Evolutionary conservation across 23 red algal genomes (phyloP).

Genomic region (Gracilariopsis chorda): DNA sequence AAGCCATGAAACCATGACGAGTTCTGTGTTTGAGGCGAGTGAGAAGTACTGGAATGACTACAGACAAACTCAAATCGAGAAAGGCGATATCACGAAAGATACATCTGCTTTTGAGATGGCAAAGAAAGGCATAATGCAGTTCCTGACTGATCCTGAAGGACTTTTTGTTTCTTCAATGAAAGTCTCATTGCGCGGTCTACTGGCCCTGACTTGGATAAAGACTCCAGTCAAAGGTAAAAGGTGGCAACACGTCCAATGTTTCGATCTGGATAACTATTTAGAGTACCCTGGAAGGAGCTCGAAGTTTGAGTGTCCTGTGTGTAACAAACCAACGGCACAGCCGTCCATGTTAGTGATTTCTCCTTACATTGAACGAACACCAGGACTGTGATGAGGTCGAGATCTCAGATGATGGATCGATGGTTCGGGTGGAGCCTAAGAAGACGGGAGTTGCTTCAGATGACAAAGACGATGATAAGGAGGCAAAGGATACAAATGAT

Average conservation of each 20-base stretch:
- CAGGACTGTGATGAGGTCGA: constrained; percentile 53
- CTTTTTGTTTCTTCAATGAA: constrained; percentile 20
- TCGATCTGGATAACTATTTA: constrained; percentile 67
- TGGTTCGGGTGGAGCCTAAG: constrained; percentile 22
- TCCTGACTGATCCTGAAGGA: constrained; percentile 34
- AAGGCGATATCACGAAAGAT: background rate
- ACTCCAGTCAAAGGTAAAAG: constrained; percentile 53
- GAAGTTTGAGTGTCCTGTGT: constrained; percentile 72
- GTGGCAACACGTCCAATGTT: constrained; percentile 81
- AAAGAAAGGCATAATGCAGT: constrained; percentile 18
- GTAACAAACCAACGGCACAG: constrained; percentile 44
- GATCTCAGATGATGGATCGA: constrained; percentile 32
- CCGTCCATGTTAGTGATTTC: constrained; percentile 36
- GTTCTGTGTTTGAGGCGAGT: background rate
- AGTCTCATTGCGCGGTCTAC: constrained; percentile 62
- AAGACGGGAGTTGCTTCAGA: constrained; percentile 55
- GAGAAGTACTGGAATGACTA: constrained; percentile 48
- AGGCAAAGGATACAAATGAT: background rate
- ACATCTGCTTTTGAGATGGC: constrained; percentile 55
- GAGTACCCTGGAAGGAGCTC: constrained; percentile 61
- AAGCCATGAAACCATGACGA: constrained; percentile 9
- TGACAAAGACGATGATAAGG: constrained; percentile 30
- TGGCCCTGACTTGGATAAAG: constrained; percentile 55
- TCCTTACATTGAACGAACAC: constrained; percentile 35
- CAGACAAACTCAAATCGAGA: constrained; percentile 17